phyloP scores from a whole-genome alignment of 2,329 filamentous ascomycete genomes.

The Colletotrichum godetiae region DNA sequence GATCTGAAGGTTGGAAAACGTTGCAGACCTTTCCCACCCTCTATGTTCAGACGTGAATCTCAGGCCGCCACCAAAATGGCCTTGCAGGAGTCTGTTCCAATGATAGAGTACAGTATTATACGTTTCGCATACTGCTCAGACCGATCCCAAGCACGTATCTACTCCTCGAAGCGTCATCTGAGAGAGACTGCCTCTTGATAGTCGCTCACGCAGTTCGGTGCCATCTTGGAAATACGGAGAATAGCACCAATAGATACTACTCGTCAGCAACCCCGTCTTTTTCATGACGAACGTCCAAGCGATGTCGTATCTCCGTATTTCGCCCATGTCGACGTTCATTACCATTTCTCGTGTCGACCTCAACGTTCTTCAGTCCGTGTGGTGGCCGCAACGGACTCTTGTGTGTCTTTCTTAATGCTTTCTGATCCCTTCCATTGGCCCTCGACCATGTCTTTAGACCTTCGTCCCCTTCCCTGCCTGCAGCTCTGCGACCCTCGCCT shows the following conservation, averaged over 20 bases:
- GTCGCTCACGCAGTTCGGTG: not conserved
- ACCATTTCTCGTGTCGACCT: not conserved
- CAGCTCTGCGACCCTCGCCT: conserved; percentile 51
- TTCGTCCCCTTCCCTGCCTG: conserved; percentile 34
- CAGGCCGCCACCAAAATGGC: not conserved
- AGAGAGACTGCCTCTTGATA: not conserved
- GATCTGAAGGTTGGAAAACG: not conserved
- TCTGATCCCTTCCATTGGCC: not conserved
- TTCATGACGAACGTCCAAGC: not conserved
- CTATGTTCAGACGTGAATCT: not conserved
- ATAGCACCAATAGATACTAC: not conserved
- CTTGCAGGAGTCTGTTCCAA: not conserved
- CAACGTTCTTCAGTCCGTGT: not conserved
- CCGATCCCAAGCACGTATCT: not conserved
- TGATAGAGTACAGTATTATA: not conserved
- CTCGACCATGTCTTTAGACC: not conserved
- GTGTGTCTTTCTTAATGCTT: not conserved
- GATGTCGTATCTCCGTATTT: not conserved
- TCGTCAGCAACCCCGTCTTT: not conserved
- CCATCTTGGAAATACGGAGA: not conserved
- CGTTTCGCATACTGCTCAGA: not conserved
- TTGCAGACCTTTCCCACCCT: not conserved
- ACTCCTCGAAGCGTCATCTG: not conserved
- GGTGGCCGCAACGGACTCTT: not conserved
- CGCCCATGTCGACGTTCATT: not conserved